Percentiles rank a stretch among this genome's conserved stretches.
Evolutionary conservation across 2,329 filamentous ascomycete genomes (phyloP).

Genomic region (Paraphaeosphaeria sporulosa): DNA sequence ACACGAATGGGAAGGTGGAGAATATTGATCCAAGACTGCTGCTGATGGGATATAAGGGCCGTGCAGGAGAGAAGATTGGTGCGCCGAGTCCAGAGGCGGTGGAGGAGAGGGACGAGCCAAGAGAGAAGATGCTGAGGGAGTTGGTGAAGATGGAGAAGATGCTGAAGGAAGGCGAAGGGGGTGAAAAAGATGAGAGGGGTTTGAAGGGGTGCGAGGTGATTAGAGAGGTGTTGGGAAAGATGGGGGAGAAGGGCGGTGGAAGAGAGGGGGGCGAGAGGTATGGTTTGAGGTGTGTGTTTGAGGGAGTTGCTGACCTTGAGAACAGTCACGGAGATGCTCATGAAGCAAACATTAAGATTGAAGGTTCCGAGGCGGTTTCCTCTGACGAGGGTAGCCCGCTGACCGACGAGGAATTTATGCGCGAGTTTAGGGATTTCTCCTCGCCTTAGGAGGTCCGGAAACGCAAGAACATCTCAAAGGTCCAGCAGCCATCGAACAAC

Average conservation of each 20-base stretch:
- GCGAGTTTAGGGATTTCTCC: neutral
- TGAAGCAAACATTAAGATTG: neutral
- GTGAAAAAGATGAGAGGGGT: slow-evolving; percentile 18
- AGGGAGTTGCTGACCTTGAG: neutral
- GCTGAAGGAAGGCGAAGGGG: slow-evolving; percentile 8
- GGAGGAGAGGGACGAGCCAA: neutral
- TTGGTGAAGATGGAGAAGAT: slow-evolving; percentile 28
- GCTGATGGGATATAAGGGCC: neutral
- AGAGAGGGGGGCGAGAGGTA: neutral
- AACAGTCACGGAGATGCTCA: neutral
- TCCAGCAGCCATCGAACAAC: neutral
- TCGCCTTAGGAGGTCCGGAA: neutral
- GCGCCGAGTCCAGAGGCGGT: neutral
- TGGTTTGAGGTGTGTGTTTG: neutral
- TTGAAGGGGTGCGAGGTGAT: slow-evolving; percentile 31
- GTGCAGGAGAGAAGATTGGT: neutral
- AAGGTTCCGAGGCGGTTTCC: too few species aligned
- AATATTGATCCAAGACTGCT: slow-evolving; percentile 13
- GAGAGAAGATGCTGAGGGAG: slow-evolving; percentile 19
- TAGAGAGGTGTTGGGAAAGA: slow-evolving; percentile 20
- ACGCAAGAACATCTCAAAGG: too few species aligned
- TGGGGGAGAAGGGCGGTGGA: neutral
- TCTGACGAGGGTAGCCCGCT: neutral
- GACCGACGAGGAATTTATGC: neutral
- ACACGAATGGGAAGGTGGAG: neutral